Evolutionary conservation across 768 basidiomycete genomes (phyloP).

Genomic region (Russula olivacea): DNA sequence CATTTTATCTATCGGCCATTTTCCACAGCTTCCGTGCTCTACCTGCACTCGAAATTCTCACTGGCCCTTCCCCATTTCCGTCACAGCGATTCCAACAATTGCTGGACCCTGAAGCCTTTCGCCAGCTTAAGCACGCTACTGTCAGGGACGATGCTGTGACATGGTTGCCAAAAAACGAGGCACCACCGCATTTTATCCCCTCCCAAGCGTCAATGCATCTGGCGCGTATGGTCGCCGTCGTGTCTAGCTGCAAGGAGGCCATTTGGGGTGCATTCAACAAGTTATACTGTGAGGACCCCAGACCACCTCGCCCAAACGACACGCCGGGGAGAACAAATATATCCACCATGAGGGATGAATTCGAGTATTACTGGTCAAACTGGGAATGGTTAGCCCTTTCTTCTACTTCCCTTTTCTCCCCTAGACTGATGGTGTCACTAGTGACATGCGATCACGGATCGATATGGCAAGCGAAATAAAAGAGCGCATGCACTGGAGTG

Average conservation of each 20-base stretch:
- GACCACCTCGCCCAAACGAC: slow-evolving; percentile 33
- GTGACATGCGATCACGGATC: slow-evolving; percentile 73
- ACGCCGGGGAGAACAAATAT: slow-evolving; percentile 14
- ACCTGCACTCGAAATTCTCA: slow-evolving; percentile 21
- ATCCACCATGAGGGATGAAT: slow-evolving; percentile 47
- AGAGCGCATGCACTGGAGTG: slow-evolving; percentile 47
- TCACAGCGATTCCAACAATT: slow-evolving; percentile 2
- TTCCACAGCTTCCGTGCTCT: slow-evolving; percentile 21
- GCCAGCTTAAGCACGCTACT: slow-evolving; percentile 17
- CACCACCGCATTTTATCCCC: slow-evolving; percentile 33
- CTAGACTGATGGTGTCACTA: slow-evolving; percentile 28
- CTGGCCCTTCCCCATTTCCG: not conserved
- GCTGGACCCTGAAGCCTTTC: slow-evolving; percentile 23
- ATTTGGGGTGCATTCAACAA: slow-evolving; percentile 59
- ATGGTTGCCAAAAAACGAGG: slow-evolving; percentile 15
- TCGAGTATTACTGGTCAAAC: slow-evolving; percentile 59
- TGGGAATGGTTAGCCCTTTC: slow-evolving; percentile 54
- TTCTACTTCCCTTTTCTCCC: not conserved
- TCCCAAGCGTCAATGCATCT: slow-evolving; percentile 61
- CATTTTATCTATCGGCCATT: slow-evolving; percentile 24
- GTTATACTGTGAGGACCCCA: slow-evolving; percentile 35
- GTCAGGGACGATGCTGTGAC: slow-evolving; percentile 17
- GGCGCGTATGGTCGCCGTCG: slow-evolving; percentile 49
- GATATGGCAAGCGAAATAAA: slow-evolving; percentile 48
- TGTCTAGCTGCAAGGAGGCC: slow-evolving; percentile 61